Conservation (phyloP, 2,329 filamentous ascomycete species). For the Colletotrichum coccodes region DNA sequence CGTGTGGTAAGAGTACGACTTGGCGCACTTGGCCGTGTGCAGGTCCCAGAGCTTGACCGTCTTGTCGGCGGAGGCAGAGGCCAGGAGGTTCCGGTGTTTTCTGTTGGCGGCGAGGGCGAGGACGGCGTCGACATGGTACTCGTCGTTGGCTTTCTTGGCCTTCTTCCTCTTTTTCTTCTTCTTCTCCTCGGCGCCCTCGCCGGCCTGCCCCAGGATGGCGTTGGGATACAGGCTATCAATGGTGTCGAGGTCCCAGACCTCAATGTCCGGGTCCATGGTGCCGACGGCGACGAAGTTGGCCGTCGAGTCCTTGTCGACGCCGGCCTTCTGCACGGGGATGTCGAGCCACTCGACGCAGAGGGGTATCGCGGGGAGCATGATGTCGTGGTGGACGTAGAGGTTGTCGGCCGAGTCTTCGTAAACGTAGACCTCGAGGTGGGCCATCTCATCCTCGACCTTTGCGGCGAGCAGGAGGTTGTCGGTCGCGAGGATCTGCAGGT, state of each 20-base stretch:
- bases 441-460: slow-evolving; percentile 96
- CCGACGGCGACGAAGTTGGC: slow-evolving; percentile 96
- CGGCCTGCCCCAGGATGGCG: slow-evolving; percentile 87
- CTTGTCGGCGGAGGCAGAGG: slow-evolving; percentile 94
- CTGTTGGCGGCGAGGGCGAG: slow-evolving; percentile 92
- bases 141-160: slow-evolving; percentile 86
- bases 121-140: slow-evolving; percentile 94
- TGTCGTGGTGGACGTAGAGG: slow-evolving; percentile 98
- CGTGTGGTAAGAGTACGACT: slow-evolving; percentile 95
- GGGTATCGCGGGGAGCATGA: slow-evolving; percentile 97
- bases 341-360: slow-evolving; percentile 97
- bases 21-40: slow-evolving; percentile 89
- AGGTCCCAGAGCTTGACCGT: slow-evolving; percentile 99
- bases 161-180: slow-evolving; percentile 93
- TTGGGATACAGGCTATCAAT: slow-evolving; percentile 99
- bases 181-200: slow-evolving; percentile 65
- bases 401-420: slow-evolving; percentile 97
- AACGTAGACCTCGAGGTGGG: slow-evolving; percentile 95
- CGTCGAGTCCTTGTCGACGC: slow-evolving; percentile 68
- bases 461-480: slow-evolving; percentile 94
- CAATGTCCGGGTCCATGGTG: slow-evolving; percentile 98
- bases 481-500: slow-evolving; percentile 90
- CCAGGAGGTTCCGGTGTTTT: slow-evolving; percentile 92
- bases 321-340: slow-evolving; percentile 81
- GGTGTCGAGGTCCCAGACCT: slow-evolving; percentile 96